Conservation (phyloP, 2,329 filamentous ascomycete species). For the Paecilomyces sp. region DNA sequence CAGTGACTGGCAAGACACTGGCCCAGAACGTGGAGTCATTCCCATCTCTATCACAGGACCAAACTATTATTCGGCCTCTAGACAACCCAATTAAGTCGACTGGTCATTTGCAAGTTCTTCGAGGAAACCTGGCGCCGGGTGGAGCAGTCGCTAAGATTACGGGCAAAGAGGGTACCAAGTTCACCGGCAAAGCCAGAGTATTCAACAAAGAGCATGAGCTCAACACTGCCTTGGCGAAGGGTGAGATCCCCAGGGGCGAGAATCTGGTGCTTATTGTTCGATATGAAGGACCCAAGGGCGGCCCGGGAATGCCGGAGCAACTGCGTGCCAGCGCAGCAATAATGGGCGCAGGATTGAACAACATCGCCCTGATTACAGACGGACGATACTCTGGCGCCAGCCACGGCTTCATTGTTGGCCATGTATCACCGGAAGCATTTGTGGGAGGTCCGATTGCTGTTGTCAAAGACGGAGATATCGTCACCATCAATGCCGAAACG, state of each 20-base stretch:
- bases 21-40: conserved; percentile 72
- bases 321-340: conserved; percentile 81
- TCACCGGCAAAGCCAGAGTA: conserved; percentile 72
- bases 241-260: conserved; percentile 64
- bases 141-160: conserved; percentile 95
- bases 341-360: conserved; percentile 82
- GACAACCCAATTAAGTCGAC: conserved; percentile 77
- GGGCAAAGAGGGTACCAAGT: conserved; percentile 80
- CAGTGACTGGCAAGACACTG: conserved; percentile 77
- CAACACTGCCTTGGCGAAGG: conserved; percentile 63
- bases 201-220: conserved; percentile 82
- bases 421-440: conserved; percentile 85
- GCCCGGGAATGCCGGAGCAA: conserved; percentile 94
- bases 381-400: conserved; percentile 81
- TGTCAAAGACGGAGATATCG: conserved; percentile 69
- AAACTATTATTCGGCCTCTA: conserved; percentile 75
- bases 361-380: conserved; percentile 87
- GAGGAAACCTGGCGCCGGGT: conserved; percentile 78
- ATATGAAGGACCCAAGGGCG: conserved; percentile 89
- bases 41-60: conserved; percentile 69
- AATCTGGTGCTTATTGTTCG: conserved; percentile 86
- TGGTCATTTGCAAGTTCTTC: conserved; percentile 82
- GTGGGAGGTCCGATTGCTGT: conserved; percentile 82
- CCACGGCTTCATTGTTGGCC: conserved; percentile 90
- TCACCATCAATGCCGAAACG: conserved; percentile 77